phyloP scores from a whole-genome alignment of 2,329 filamentous ascomycete species.

The Alternaria triticimaculans region DNA sequence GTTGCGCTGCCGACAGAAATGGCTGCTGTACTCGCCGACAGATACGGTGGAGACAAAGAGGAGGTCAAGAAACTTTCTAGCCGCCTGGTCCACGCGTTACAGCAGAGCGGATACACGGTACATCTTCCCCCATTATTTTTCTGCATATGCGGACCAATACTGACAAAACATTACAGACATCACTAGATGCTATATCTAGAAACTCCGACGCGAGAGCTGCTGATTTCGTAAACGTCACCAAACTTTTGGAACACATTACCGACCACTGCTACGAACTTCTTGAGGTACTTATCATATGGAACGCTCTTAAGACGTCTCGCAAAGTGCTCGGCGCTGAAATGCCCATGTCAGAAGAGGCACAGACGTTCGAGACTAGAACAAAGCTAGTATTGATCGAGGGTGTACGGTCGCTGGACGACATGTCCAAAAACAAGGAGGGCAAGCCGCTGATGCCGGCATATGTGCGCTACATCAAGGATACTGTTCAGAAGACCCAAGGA shows the following conservation, averaged over 20 bases:
- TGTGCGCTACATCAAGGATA: constrained; percentile 3
- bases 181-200: constrained; percentile 11
- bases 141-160: background rate
- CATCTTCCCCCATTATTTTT: background rate
- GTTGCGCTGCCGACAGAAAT: constrained; percentile 54
- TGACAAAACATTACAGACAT: constrained; percentile 6
- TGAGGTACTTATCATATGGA: constrained; percentile 49
- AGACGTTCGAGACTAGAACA: constrained; percentile 17
- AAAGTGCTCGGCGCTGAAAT: constrained; percentile 49
- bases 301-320: constrained; percentile 53
- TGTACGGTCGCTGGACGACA: constrained; percentile 3
- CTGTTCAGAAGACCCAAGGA: background rate
- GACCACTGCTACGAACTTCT: constrained; percentile 32
- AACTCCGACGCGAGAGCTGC: constrained; percentile 6
- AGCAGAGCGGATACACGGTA: constrained; percentile 33
- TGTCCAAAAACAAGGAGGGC: constrained; percentile 6
- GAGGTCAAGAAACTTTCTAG: constrained; percentile 51
- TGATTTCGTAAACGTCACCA: constrained; percentile 10
- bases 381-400: constrained; percentile 14
- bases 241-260: constrained; percentile 3
- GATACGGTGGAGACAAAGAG: constrained; percentile 47
- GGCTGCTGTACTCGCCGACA: constrained; percentile 50
- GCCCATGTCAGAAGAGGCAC: constrained; percentile 34
- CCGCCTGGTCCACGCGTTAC: constrained; percentile 46
- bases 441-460: background rate